A percentile compares a stretch with the other conserved stretches of the same genome.
Evolutionary conservation across 805 yeast genomes (phyloP).

Genomic region (Candida parachauliodes): DNA sequence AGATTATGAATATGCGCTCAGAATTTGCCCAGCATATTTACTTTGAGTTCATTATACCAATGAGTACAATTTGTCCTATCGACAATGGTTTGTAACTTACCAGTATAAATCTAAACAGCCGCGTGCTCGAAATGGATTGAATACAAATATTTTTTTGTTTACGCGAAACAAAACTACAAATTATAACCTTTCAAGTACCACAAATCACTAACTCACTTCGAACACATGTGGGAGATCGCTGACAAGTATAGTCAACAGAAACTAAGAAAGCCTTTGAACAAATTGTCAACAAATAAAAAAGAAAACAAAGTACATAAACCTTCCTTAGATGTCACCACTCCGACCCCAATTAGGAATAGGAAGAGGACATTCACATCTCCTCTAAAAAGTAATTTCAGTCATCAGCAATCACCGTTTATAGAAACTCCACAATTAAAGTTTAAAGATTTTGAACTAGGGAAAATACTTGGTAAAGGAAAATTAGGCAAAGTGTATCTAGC

Average conservation of each 20-base stretch:
- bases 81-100: no score
- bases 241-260: neutral
- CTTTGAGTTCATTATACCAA: no score
- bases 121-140: neutral
- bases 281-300: slow-evolving; percentile 1
- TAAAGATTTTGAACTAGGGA: slow-evolving; percentile 79
- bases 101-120: no score
- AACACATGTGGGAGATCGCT: neutral
- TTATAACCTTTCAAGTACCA: no score
- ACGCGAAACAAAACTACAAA: neutral
- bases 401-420: neutral
- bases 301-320: slow-evolving; percentile 2
- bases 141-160: neutral
- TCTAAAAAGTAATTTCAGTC: neutral
- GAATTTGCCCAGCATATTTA: no score
- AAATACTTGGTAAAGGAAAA: slow-evolving; percentile 87
- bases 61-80: no score
- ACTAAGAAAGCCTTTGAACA: slow-evolving; percentile 4
- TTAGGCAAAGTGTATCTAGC: slow-evolving; percentile 92
- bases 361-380: slow-evolving; percentile 1
- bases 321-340: slow-evolving; percentile 1
- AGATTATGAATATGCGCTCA: no score
- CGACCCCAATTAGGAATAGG: slow-evolving; percentile 4
- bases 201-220: neutral
- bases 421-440: slow-evolving; percentile 1